Conservation (phyloP, 2,329 filamentous ascomycete species). For the Fragosphaeria purpurea region DNA sequence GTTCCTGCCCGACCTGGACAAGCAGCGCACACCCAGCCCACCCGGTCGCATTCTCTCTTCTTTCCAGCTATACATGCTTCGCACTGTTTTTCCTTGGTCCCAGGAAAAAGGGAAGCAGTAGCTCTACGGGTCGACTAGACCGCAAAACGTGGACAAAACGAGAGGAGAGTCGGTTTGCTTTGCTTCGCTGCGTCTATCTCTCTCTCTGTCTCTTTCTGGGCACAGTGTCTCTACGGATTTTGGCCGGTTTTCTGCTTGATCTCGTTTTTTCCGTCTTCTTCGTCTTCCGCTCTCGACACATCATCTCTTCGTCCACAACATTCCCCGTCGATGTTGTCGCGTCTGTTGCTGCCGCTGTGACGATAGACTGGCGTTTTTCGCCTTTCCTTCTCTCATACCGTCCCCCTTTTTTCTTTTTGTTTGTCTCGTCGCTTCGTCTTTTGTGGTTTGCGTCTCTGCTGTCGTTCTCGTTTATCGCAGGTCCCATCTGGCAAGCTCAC, state of each 20-base stretch:
- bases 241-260: background rate
- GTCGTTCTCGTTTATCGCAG: no score
- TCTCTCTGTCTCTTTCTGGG: no score
- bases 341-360: background rate
- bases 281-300: background rate
- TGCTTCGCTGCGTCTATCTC: no score
- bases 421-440: background rate
- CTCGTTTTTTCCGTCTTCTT: background rate
- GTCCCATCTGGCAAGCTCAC: background rate
- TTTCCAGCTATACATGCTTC: background rate
- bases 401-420: background rate
- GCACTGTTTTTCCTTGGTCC: background rate
- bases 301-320: background rate
- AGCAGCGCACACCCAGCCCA: no score
- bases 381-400: background rate
- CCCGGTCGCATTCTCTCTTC: no score
- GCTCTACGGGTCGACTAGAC: no score
- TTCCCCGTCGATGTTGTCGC: no score
- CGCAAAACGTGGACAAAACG: background rate
- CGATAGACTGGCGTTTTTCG: background rate
- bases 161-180: no score
- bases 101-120: background rate
- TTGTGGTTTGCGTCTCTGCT: no score
- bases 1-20: slow-evolving; percentile 1
- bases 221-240: background rate